Evolutionary conservation across 768 basidiomycete species (phyloP).

Genomic region (Chiua virens): DNA sequence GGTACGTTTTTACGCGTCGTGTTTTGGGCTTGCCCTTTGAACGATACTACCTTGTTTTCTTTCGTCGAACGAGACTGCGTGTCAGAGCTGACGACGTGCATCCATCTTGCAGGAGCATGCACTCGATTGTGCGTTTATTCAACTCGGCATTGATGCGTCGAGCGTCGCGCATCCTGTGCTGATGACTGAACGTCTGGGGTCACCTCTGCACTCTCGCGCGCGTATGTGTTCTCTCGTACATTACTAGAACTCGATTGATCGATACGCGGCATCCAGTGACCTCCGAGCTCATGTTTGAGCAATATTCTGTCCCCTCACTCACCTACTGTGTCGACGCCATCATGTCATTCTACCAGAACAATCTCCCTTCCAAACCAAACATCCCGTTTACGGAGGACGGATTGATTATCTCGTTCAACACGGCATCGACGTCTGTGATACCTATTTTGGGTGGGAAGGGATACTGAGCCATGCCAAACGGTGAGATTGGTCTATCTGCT

Average conservation of each 20-base stretch:
- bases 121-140: conserved; percentile 87
- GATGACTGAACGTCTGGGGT: conserved; percentile 90
- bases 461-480: conserved; percentile 85
- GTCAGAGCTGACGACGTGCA: conserved; percentile 4
- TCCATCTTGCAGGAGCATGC: conserved; percentile 78
- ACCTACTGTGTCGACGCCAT: conserved; percentile 87
- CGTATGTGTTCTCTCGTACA: conserved; percentile 47
- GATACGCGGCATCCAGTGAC: conserved; percentile 64
- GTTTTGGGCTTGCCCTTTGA: neutral
- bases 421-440: conserved; percentile 86
- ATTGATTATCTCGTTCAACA: conserved; percentile 87
- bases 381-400: conserved; percentile 63
- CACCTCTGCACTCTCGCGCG: conserved; percentile 85
- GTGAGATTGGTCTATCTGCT: conserved; percentile 40
- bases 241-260: neutral
- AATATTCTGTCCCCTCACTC: conserved; percentile 82
- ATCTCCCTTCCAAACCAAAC: conserved; percentile 35
- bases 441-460: conserved; percentile 84
- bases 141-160: conserved; percentile 77
- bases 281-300: conserved; percentile 95
- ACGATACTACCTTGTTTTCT: no score
- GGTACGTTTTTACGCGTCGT: conserved; percentile 51
- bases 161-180: conserved; percentile 83
- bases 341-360: conserved; percentile 90
- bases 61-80: neutral